Conservation (phyloP, 1,139 yeast species). For the Eremothecium gossypii region DNA sequence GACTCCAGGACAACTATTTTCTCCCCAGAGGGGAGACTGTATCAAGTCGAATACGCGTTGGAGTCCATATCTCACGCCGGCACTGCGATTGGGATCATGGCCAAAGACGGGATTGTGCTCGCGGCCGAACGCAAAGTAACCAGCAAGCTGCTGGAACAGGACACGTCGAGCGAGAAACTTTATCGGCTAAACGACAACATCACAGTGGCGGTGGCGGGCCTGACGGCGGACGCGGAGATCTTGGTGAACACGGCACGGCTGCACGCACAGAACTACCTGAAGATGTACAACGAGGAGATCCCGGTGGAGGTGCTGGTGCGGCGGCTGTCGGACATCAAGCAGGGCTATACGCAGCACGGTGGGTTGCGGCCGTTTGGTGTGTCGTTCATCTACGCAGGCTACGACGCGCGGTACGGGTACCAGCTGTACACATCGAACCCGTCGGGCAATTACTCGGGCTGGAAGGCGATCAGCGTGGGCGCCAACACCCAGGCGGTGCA, state of each 20-base stretch:
- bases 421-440: conserved; percentile 95
- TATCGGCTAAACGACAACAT: conserved; percentile 75
- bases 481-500: conserved; percentile 96
- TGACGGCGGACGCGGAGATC: conserved; percentile 94
- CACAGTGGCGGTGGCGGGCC: conserved; percentile 95
- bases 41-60: conserved; percentile 94
- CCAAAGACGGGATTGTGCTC: conserved; percentile 85
- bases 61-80: conserved; percentile 98
- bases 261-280: conserved; percentile 73
- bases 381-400: conserved; percentile 91
- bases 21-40: conserved; percentile 96
- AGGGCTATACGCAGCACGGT: conserved; percentile 98
- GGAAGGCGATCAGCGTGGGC: conserved; percentile 97
- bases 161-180: conserved; percentile 86
- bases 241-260: conserved; percentile 82
- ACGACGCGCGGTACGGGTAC: conserved; percentile 81
- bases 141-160: conserved; percentile 85
- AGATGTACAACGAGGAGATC: conserved; percentile 80
- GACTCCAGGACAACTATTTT: conserved; percentile 97
- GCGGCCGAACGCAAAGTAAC: conserved; percentile 97
- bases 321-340: conserved; percentile 85
- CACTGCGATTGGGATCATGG: conserved; percentile 90
- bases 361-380: conserved; percentile 98
- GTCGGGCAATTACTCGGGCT: conserved; percentile 93
- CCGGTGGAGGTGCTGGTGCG: conserved; percentile 89